phyloP scores from a whole-genome alignment of 345 rosid species.

The Brassica rapa region DNA sequence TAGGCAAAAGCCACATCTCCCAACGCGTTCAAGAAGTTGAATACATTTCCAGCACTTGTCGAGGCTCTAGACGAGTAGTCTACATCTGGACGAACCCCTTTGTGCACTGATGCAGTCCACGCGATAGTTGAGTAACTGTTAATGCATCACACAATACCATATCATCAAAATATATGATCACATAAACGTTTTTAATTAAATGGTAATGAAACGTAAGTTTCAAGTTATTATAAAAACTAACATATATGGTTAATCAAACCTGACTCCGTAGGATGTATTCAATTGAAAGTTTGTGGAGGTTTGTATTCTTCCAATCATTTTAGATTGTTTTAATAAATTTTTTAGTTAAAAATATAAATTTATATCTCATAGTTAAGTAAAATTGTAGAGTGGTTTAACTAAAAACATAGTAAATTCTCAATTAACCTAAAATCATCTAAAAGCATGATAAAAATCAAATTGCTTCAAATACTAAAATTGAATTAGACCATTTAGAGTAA shows the following conservation, averaged over 20 bases:
- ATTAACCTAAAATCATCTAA: too few relatives aligned
- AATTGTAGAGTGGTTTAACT: too few relatives aligned
- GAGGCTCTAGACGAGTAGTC: conserved; percentile 57
- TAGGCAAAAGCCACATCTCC: conserved; percentile 89
- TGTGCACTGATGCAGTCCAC: conserved; percentile 55
- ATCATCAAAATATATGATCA: background rate
- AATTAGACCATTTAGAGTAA: too few relatives aligned
- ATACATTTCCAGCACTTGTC: conserved; percentile 41
- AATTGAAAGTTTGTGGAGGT: too few relatives aligned
- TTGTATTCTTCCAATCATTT: too few relatives aligned
- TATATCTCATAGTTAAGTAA: too few relatives aligned
- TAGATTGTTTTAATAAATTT: too few relatives aligned
- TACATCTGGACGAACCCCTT: conserved; percentile 53
- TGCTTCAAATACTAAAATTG: too few relatives aligned
- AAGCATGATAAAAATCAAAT: too few relatives aligned
- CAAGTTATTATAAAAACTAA: background rate
- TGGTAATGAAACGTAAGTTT: background rate
- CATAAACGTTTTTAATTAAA: background rate
- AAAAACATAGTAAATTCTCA: too few relatives aligned
- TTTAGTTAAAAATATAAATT: too few relatives aligned
- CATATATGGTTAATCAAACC: background rate
- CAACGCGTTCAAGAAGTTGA: conserved; percentile 64
- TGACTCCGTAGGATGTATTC: too few relatives aligned
- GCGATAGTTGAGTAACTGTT: conserved; percentile 79
- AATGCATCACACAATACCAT: conserved; percentile 8